A percentile compares a stretch with the other conserved stretches of the same genome.
Conservation (phyloP, 2,329 filamentous ascomycete genomes). For the Diaporthe citrichinensis region DNA sequence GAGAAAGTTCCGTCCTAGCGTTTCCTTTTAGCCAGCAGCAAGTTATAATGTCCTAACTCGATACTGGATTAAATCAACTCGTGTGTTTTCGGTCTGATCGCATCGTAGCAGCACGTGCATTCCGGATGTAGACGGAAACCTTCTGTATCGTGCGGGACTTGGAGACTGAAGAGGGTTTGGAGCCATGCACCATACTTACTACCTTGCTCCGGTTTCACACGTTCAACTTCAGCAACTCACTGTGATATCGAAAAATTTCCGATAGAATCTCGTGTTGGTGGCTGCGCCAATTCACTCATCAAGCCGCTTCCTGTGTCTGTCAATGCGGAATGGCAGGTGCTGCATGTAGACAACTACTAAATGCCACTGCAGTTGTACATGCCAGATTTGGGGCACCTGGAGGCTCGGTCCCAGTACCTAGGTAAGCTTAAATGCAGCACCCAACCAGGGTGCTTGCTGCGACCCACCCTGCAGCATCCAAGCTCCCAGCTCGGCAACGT, state of each 20-base stretch:
- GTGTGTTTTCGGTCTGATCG: neutral
- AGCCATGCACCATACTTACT: too few relatives aligned
- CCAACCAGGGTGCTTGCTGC: neutral
- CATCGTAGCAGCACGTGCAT: neutral
- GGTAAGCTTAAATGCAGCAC: neutral
- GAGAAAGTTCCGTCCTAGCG: neutral
- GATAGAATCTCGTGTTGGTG: neutral
- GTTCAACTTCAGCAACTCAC: neutral
- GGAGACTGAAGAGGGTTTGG: neutral
- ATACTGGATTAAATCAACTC: neutral
- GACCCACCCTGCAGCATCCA: slow-evolving; percentile 4
- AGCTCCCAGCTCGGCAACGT: slow-evolving; percentile 12
- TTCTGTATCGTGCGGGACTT: neutral
- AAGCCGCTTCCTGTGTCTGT: neutral
- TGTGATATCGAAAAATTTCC: neutral
- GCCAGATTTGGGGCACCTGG: neutral
- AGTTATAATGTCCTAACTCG: neutral
- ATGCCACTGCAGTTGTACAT: neutral
- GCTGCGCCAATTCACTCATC: neutral
- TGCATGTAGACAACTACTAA: too few relatives aligned
- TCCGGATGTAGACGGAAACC: too few relatives aligned
- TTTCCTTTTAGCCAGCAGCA: neutral
- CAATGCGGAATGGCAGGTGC: neutral
- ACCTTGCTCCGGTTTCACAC: neutral
- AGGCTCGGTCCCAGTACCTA: neutral